Evolutionary conservation across 805 yeast genomes (phyloP).

Genomic region (Hyphopichia homilentoma): DNA sequence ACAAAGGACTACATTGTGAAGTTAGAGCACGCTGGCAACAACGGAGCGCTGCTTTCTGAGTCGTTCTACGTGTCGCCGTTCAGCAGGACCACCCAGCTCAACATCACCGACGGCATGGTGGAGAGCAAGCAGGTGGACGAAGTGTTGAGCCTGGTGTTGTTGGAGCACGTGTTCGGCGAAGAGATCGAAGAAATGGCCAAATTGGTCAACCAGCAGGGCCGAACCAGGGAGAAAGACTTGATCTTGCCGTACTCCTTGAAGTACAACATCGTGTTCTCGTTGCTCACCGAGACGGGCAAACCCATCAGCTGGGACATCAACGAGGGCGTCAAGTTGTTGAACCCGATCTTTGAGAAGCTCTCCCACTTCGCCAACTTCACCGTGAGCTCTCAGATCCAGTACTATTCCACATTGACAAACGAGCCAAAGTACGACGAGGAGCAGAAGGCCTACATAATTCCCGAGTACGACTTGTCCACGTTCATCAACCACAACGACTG

Average conservation of each 20-base stretch:
- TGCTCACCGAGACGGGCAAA: constrained; percentile 66
- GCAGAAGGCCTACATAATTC: constrained; percentile 30
- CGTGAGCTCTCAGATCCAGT: constrained; percentile 74
- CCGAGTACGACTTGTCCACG: constrained; percentile 59
- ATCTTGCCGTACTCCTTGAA: constrained; percentile 59
- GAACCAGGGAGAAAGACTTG: constrained; percentile 20
- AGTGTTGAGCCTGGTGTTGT: constrained; percentile 31
- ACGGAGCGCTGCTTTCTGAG: constrained; percentile 2
- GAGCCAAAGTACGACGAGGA: constrained; percentile 19
- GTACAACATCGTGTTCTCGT: constrained; percentile 72
- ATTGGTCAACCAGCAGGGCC: constrained; percentile 6
- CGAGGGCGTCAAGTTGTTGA: constrained; percentile 46
- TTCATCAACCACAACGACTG: constrained; percentile 83
- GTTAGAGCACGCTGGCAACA: constrained; percentile 13
- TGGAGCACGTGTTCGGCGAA: constrained; percentile 35
- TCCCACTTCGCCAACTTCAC: constrained; percentile 63
- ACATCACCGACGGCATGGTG: constrained; percentile 21
- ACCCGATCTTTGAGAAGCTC: constrained; percentile 53
- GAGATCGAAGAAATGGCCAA: constrained; percentile 32
- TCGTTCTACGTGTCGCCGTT: constrained; percentile 32
- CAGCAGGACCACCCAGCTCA: constrained; percentile 27
- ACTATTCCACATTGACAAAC: constrained; percentile 48
- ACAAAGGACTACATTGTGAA: constrained; percentile 35
- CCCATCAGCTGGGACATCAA: constrained; percentile 75
- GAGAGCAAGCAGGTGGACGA: constrained; percentile 27